Evolutionary conservation across 2,329 filamentous ascomycete species (phyloP), one percentile per base, ranked within the genome.

Genomic region (Coniochaeta prunicola): DNA sequence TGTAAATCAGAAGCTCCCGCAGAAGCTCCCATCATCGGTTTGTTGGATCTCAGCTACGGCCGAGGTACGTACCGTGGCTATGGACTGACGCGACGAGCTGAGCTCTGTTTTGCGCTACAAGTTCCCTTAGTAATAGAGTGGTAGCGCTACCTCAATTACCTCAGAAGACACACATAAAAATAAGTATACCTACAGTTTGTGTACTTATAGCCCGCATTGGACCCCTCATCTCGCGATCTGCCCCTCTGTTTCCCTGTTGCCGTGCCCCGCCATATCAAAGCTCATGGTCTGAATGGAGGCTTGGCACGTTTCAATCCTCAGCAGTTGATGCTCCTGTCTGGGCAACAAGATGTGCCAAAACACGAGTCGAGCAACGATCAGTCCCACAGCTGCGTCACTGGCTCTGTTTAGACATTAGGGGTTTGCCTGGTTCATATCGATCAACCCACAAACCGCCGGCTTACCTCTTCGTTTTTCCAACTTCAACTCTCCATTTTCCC

Each of bases 221-320:
- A 50, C 45, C 45, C 45, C 45, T 50, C 45, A 9, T 50, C 7
- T n/a, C n/a, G n/a, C n/a, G 53, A 31, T 53, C 15, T 33, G 33
- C 53, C 28, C 48, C 53, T 55, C 53, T 31, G 33, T 34, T 21
- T 4, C 13, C 24, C 15, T 30, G 45, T 30, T 21, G 24, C 24
- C 26, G 26, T 55, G 53, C 53, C 53, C 53, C 53, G 53, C 53
- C 53, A 33, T 34, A 13, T 36, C 19, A 31, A 36, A 55, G 53
- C 53, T 55, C 53, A 26, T 36, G 15, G 30, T 55, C 53, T 55
- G 53, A 55, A 55, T 55, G 53, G 53, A 55, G 53, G 2, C 53
- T 55, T 55, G 53, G 53, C 53, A 28, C 33, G 53, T 55, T 55
- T 55, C 53, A 33, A 55, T 26, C 9, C 45, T 50, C 45, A 26